Conservation (phyloP, 2,329 filamentous ascomycete species). For the Mycogone perniciosa region DNA sequence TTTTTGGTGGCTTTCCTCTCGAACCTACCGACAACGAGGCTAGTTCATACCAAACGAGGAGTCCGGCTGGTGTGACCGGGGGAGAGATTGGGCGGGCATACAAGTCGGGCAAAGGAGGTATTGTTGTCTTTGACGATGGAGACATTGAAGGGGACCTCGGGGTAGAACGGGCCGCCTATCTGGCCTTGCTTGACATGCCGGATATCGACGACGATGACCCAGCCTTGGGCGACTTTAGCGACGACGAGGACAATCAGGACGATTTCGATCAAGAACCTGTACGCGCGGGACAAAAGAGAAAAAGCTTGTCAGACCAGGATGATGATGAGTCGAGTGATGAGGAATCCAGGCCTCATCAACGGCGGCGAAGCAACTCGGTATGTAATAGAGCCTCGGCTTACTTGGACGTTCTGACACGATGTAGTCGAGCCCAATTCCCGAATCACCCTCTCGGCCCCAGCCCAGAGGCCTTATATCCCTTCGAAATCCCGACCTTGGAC, state of each 20-base stretch:
- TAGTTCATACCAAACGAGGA: slow-evolving; percentile 42
- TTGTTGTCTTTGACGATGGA: slow-evolving; percentile 92
- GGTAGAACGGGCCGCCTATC: slow-evolving; percentile 73
- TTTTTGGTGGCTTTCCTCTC: slow-evolving; percentile 70
- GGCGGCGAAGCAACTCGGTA: slow-evolving; percentile 84
- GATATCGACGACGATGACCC: slow-evolving; percentile 72
- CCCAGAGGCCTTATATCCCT: slow-evolving; percentile 55
- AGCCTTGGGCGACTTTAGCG: slow-evolving; percentile 48
- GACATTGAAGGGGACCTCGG: slow-evolving; percentile 81
- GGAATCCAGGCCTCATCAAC: slow-evolving; percentile 68
- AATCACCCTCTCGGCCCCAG: slow-evolving; percentile 54
- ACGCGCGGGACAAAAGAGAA: slow-evolving; percentile 62
- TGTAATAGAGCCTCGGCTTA: slow-evolving; percentile 21
- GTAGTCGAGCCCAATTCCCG: slow-evolving; percentile 59
- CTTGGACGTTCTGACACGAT: slow-evolving; percentile 14
- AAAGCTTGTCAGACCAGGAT: slow-evolving; percentile 68
- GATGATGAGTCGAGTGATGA: slow-evolving; percentile 68
- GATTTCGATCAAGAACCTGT: slow-evolving; percentile 29
- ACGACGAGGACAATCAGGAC: slow-evolving; percentile 49
- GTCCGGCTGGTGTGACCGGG: slow-evolving; percentile 60
- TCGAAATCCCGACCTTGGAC: slow-evolving; percentile 38
- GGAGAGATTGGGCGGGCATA: slow-evolving; percentile 69
- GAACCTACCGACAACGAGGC: slow-evolving; percentile 45
- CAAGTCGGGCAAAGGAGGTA: slow-evolving; percentile 72
- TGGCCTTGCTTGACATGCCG: slow-evolving; percentile 84